Base-by-base conservation (phyloP, 2,329 filamentous ascomycete species). In the Botrytis medusae region DNA sequence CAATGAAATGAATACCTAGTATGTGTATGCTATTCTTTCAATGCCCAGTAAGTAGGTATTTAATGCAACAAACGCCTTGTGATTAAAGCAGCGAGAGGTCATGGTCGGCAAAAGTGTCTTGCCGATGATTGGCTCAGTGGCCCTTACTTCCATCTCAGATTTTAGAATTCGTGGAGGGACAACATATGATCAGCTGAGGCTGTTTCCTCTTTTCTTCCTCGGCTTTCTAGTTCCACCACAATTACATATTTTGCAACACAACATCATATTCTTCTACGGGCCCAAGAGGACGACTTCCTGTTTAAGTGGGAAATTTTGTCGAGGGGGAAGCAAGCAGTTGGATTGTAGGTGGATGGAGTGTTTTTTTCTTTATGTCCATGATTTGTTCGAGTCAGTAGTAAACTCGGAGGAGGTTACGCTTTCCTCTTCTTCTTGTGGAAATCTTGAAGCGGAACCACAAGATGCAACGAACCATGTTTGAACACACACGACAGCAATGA, bases 341-440 rank as follows among this genome's bases (percentile, higher is more conserved):
- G 20, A 6, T 18, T 57, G 14, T 57, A 9, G 29, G 51, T 9
- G 51, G 1, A 29, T 29, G n/a, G n/a, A 4, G 16, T 29, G 5
- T 3, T 4, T 12, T 25, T n/a, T 29, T 29, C 29, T 9, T 2
- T 0, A 54, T 54, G 25, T 29, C 16, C 2, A 3, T 4, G 12
- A 7, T 16, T 18, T 54, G 8, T 29, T 18, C 12, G 14, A 18
- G 6, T 29, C 6, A 57, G 14, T 18, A 4, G 18, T 18, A 18
- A 2, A 57, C 1, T 18, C 3, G n/a, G 0, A 29, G 51, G 18
- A 4, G 3, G 5, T 3, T 54, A 8, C n/a, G 6, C 6, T 54
- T 29, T 18, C 2, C 5, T 1, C 51, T 57, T 2, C 1, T 29
- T 29, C 16, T n/a, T 29, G n/a, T 18, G 18, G 2, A 14, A 57